Conservation (phyloP, 768 basidiomycete species). For the Tricholoma furcatifolium region DNA sequence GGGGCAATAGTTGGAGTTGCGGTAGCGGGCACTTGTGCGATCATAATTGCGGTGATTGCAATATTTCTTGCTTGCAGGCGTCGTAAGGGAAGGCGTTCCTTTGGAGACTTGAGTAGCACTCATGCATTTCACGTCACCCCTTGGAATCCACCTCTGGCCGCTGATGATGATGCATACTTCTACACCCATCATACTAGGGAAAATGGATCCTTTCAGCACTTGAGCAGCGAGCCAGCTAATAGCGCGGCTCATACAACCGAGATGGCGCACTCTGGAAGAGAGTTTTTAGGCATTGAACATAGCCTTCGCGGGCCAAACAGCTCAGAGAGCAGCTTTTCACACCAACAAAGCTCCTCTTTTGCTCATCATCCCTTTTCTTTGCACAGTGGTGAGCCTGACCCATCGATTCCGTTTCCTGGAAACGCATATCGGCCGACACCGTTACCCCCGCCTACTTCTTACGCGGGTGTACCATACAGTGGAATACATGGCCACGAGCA, state of each 20-base stretch:
- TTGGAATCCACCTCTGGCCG: constrained; percentile 33
- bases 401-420: not conserved
- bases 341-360: constrained; percentile 16
- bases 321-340: constrained; percentile 20
- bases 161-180: constrained; percentile 25
- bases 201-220: constrained; percentile 12
- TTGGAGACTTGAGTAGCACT: constrained; percentile 10
- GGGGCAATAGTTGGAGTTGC: constrained; percentile 38
- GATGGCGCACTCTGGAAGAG: constrained; percentile 11
- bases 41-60: constrained; percentile 28
- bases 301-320: constrained; percentile 17
- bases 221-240: constrained; percentile 11
- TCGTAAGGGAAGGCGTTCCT: constrained; percentile 16
- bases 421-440: not conserved
- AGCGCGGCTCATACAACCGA: constrained; percentile 15
- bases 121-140: constrained; percentile 11
- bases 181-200: constrained; percentile 4
- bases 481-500: not conserved
- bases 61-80: constrained; percentile 32
- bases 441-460: constrained; percentile 7
- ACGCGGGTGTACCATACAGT: not conserved
- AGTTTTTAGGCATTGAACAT: not conserved
- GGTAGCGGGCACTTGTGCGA: constrained; percentile 24
- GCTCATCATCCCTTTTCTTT: constrained; percentile 20
- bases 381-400: constrained; percentile 11